Conservation (phyloP, 768 basidiomycete genomes). For the Tricholoma sp. region DNA sequence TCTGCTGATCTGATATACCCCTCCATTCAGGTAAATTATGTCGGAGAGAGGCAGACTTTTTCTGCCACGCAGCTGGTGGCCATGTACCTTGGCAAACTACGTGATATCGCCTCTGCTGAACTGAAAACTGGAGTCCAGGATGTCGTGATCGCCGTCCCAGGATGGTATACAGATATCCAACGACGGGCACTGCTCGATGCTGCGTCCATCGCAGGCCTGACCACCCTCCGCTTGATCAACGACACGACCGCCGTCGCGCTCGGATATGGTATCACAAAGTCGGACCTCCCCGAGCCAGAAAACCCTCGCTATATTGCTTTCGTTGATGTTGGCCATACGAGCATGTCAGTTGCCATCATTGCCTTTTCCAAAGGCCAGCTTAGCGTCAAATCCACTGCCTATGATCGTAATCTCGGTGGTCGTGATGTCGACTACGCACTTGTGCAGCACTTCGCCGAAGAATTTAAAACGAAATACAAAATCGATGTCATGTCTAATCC, state of each 20-base stretch:
- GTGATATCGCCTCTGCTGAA: slow-evolving; percentile 81
- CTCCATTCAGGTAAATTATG: slow-evolving; percentile 70
- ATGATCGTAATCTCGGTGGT: slow-evolving; percentile 91
- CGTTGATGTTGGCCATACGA: slow-evolving; percentile 93
- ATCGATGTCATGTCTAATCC: slow-evolving; percentile 90
- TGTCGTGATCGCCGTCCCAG: slow-evolving; percentile 93
- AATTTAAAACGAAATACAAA: slow-evolving; percentile 97
- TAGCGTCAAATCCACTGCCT: slow-evolving; percentile 80
- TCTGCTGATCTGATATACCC: slow-evolving; percentile 6
- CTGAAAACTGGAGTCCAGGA: slow-evolving; percentile 86
- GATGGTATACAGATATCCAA: slow-evolving; percentile 95
- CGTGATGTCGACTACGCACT: slow-evolving; percentile 95
- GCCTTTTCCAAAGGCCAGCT: slow-evolving; percentile 95
- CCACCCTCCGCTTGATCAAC: slow-evolving; percentile 92
- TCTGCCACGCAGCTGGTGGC: slow-evolving; percentile 90
- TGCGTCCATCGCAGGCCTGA: slow-evolving; percentile 84
- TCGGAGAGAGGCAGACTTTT: slow-evolving; percentile 74
- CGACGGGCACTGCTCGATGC: slow-evolving; percentile 88
- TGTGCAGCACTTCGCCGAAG: slow-evolving; percentile 79
- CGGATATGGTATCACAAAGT: slow-evolving; percentile 98
- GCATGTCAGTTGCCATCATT: slow-evolving; percentile 80
- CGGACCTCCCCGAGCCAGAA: slow-evolving; percentile 86
- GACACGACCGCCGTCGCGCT: slow-evolving; percentile 95
- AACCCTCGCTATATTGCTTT: slow-evolving; percentile 84
- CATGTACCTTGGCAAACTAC: slow-evolving; percentile 86